A percentile compares a stretch with the other conserved stretches of the same genome.
Evolutionary conservation across 2,329 filamentous ascomycete genomes (phyloP).

Genomic region (Fusarium bactridioides): DNA sequence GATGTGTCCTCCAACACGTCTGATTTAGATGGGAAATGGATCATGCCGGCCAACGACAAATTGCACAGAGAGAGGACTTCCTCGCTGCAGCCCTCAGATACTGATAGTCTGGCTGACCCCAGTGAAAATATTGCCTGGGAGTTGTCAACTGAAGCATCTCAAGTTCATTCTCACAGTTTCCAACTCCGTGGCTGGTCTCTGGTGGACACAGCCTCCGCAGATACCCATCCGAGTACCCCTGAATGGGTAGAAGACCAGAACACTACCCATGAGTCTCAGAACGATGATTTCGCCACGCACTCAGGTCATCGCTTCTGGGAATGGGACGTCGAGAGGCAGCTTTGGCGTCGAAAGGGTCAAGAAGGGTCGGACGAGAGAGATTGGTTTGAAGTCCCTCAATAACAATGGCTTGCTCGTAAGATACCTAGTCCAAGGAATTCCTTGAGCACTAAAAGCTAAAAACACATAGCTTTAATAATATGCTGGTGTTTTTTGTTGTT

Average conservation of each 20-base stretch:
- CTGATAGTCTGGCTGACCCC: not conserved
- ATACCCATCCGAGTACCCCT: not conserved
- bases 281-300: constrained; percentile 9
- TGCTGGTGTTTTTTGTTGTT: not conserved
- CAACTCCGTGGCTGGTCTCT: not conserved
- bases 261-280: not conserved
- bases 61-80: not conserved
- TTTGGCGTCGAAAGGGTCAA: constrained; percentile 7
- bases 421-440: not conserved
- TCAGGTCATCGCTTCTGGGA: constrained; percentile 14
- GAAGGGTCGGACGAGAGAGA: constrained; percentile 7
- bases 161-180: not conserved
- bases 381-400: constrained; percentile 15
- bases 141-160: not conserved
- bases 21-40: not conserved
- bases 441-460: not conserved
- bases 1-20: not conserved
- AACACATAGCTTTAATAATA: not conserved
- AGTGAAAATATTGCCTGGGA: not conserved
- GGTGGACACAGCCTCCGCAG: not conserved
- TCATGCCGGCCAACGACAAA: not conserved
- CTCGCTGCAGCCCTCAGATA: not conserved
- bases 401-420: constrained; percentile 4
- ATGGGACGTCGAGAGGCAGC: constrained; percentile 18
- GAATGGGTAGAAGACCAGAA: not conserved